Evolutionary conservation across 106 monocot species (phyloP).

Genomic region (Dendrobium catenatum): DNA sequence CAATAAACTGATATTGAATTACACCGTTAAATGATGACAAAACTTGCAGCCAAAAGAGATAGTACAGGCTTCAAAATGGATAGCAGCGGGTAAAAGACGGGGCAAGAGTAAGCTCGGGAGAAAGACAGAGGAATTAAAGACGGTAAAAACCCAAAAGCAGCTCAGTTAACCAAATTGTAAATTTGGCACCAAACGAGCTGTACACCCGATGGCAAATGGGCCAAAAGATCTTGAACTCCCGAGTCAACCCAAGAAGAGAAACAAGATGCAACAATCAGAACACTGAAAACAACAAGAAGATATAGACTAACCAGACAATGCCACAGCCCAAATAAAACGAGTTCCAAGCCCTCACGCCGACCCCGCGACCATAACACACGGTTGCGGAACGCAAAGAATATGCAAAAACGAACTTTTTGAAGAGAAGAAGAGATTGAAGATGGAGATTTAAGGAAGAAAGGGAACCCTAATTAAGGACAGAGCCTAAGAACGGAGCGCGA

Average conservation of each 20-base stretch:
- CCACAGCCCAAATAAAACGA: neutral
- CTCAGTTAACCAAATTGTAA: neutral
- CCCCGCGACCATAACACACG: neutral
- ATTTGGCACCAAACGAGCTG: neutral
- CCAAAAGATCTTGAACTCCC: neutral
- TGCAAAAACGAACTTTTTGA: neutral
- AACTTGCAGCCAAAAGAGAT: neutral
- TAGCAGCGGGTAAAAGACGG: neutral
- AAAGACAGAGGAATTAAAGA: neutral
- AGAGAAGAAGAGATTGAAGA: neutral
- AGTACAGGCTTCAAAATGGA: neutral
- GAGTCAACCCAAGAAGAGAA: neutral
- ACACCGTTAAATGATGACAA: neutral
- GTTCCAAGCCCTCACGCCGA: neutral
- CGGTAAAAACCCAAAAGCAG: neutral
- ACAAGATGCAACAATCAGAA: slow-evolving; percentile 1
- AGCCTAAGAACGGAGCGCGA: neutral
- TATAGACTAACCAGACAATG: neutral
- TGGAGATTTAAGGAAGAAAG: neutral
- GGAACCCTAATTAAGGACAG: neutral
- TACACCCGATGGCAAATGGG: neutral
- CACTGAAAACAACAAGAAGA: neutral
- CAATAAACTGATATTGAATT: neutral
- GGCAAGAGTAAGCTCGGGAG: neutral
- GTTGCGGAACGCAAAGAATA: neutral